Conservation (phyloP, 2,329 filamentous ascomycete genomes). For the Bisporella sp. region DNA sequence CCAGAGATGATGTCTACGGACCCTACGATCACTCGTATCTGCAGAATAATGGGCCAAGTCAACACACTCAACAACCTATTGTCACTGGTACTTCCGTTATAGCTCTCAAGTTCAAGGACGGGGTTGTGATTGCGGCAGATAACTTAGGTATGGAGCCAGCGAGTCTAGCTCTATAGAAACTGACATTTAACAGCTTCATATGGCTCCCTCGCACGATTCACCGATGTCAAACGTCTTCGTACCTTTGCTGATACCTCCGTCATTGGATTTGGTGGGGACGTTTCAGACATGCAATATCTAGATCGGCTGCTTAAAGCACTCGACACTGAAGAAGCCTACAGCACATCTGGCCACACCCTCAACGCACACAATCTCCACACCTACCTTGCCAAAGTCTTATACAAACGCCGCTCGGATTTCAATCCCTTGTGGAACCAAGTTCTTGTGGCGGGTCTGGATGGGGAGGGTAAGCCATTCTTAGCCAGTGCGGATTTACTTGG, state of each 20-base stretch:
- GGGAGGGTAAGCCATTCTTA: slow-evolving; percentile 75
- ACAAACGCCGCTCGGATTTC: slow-evolving; percentile 90
- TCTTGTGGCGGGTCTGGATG: slow-evolving; percentile 83
- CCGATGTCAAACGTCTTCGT: slow-evolving; percentile 90
- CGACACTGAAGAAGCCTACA: slow-evolving; percentile 83
- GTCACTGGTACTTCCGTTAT: slow-evolving; percentile 96
- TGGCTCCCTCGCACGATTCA: slow-evolving; percentile 93
- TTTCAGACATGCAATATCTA: slow-evolving; percentile 98
- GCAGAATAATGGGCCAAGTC: slow-evolving; percentile 61
- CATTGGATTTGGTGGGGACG: slow-evolving; percentile 91
- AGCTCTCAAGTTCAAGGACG: slow-evolving; percentile 91
- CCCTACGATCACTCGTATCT: slow-evolving; percentile 86
- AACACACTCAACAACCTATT: slow-evolving; percentile 86
- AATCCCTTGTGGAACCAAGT: slow-evolving; percentile 97
- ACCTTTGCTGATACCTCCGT: slow-evolving; percentile 78
- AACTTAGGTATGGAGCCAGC: slow-evolving; percentile 64
- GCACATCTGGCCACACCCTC: slow-evolving; percentile 46
- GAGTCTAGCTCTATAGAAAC: slow-evolving; percentile 4
- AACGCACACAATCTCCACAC: slow-evolving; percentile 93
- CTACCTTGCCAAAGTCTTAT: slow-evolving; percentile 93
- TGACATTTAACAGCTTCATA: slow-evolving; percentile 69
- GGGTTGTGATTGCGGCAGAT: slow-evolving; percentile 93
- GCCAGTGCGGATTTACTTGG: slow-evolving; percentile 87
- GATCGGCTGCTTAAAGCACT: slow-evolving; percentile 85
- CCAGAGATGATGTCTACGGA: slow-evolving; percentile 95